Conservation (phyloP, 441 rosid genomes). For the Jatropha multifida region DNA sequence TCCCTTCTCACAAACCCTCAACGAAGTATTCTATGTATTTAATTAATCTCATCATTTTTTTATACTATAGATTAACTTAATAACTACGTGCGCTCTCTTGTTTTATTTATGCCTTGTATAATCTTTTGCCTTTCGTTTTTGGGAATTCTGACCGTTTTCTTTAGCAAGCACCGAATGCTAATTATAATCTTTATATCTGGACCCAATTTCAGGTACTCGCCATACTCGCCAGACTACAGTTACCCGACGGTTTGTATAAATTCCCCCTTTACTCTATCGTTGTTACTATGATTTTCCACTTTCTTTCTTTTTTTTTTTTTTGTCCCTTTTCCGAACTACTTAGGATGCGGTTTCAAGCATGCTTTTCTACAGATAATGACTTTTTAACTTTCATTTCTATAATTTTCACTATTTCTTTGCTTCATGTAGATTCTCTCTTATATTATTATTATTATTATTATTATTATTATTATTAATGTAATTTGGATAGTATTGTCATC, state of each 20-base stretch:
- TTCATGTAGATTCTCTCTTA: background rate
- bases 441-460: background rate
- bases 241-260: conserved; percentile 75
- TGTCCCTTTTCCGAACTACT: conserved; percentile 13
- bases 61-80: too few species aligned
- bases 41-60: too few species aligned
- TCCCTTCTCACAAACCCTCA: background rate
- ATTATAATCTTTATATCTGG: background rate
- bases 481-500: background rate
- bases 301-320: background rate
- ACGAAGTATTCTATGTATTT: too few species aligned
- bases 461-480: background rate
- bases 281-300: background rate
- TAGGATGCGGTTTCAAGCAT: conserved; percentile 29
- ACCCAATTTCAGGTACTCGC: conserved; percentile 62
- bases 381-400: conserved; percentile 15
- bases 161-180: conserved; percentile 5
- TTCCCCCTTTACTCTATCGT: conserved; percentile 12
- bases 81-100: too few species aligned
- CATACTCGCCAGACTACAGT: conserved; percentile 81
- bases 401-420: conserved; percentile 1
- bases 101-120: background rate
- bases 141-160: background rate
- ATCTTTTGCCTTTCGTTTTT: background rate
- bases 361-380: conserved; percentile 10